These are phyloP conservation scores for Gymnopilus dilepis DNA, from an alignment of 768 basidiomycete species.

Conservation along the genomic window DNA sequence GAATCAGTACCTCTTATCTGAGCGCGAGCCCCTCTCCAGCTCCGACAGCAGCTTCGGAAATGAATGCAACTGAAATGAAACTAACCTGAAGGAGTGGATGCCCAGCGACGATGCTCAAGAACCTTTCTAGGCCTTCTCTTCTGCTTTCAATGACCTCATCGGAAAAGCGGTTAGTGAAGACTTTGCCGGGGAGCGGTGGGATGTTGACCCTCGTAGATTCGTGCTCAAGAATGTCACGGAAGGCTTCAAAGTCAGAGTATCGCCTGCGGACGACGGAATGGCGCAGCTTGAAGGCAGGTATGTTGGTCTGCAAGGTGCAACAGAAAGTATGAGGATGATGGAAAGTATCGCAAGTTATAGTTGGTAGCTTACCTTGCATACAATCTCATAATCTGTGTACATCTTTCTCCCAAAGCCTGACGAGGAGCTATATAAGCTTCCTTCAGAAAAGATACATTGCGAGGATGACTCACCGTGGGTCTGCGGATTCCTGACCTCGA, in stretches of 20 bases:
- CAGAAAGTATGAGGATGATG: not conserved
- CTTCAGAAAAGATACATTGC: no score
- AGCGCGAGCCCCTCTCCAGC: not conserved
- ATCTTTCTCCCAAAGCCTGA: conserved; percentile 96
- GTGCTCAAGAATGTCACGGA: conserved; percentile 96
- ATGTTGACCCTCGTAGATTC: conserved; percentile 98
- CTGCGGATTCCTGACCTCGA: conserved; percentile 96
- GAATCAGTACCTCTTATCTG: conserved; percentile 6
- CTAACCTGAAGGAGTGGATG: conserved; percentile 94
- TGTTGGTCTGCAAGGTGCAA: conserved; percentile 77
- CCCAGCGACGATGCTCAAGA: conserved; percentile 94
- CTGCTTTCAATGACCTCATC: conserved; percentile 95
- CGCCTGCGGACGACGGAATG: conserved; percentile 87
- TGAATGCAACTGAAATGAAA: conserved; percentile 1
- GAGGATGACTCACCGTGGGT: conserved; percentile 81
- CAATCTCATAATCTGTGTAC: conserved; percentile 99
- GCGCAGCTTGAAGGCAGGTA: conserved; percentile 97
- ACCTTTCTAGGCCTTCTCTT: conserved; percentile 92
- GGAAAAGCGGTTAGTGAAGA: conserved; percentile 97
- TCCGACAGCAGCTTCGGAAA: not conserved
- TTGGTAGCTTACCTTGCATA: conserved; percentile 78
- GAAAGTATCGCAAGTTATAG: not conserved
- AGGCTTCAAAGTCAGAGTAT: conserved; percentile 95
- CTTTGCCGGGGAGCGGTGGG: conserved; percentile 95
- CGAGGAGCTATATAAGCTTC: not conserved